Base-by-base conservation (phyloP, 2,329 filamentous ascomycete genomes). In the Aspergillus udagawae region DNA sequence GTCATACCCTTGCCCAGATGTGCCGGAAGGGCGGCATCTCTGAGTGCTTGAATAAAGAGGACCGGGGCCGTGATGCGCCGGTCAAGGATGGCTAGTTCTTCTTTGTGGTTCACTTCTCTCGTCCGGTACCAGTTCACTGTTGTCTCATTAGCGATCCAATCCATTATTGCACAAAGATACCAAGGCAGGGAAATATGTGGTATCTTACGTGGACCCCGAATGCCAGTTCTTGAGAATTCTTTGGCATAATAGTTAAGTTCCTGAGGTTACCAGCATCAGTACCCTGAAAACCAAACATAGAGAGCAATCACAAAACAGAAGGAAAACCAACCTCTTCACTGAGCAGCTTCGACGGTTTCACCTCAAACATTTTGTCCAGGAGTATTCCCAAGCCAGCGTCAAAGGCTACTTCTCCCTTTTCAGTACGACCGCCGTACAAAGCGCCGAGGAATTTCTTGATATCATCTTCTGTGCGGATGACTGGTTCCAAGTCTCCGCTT, bases 111-210 rank as follows among this genome's bases (percentile, higher is more conserved):
- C 61, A 87, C 73, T 71, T 83, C 78, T 21, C 84, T 80, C 2
- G 84, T 89, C 47, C 92, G 86, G 77, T 99, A 99, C 90, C 91
- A 97, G 75, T 92, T 94, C 59, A 91, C 80, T 82, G 51, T 52
- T 2, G 10, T 41, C 8, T 6, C 2, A 14, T 51, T 51, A 53
- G 59, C 29, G 35, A 20, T 57, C 55, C 56, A 48, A 25, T 5
- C 41, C 23, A 35, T 28, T 29, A n/a, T 6, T 5, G 4, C 17
- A 41, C 2, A 4, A 4, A 23, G 42, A 52, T 14, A 29, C 25
- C 20, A 4, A 35, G 5, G 42, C 1, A 17, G 28, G 45, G 12
- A 41, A 27, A 52, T 23, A 48, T 32, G 14, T 9, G 23, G 53
- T 73, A 14, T 35, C 78, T 73, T 78, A 82, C 82, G 79, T 17